Conservation (phyloP, 1,284 basidiomycete species). For the Cryptococcus sp. region DNA sequence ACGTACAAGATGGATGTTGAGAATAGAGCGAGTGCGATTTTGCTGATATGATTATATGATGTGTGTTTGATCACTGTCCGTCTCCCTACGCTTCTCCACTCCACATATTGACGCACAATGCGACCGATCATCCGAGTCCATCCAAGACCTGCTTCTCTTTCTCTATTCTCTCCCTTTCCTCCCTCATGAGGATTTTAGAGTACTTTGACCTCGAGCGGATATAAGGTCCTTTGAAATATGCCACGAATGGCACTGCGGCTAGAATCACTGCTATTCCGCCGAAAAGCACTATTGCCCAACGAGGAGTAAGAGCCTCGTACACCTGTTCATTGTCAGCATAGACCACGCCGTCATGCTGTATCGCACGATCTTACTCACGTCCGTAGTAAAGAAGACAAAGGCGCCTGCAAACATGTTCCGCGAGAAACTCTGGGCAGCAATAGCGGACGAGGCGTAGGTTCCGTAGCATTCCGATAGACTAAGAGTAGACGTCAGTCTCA, state of each 20-base stretch:
- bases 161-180: constrained; percentile 38
- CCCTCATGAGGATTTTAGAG: constrained; percentile 41
- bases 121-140: constrained; percentile 6
- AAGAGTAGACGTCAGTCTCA: background rate
- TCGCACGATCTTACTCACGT: constrained; percentile 8
- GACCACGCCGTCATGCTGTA: background rate
- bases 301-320: constrained; percentile 25
- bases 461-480: constrained; percentile 35
- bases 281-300: constrained; percentile 26
- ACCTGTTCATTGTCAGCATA: constrained; percentile 8
- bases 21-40: too few species aligned
- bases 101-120: background rate
- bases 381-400: constrained; percentile 26
- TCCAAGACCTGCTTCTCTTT: constrained; percentile 24
- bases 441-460: constrained; percentile 25
- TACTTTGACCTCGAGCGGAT: constrained; percentile 42
- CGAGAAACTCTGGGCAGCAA: constrained; percentile 30
- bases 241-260: constrained; percentile 43
- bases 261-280: constrained; percentile 27
- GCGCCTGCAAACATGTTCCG: constrained; percentile 33
- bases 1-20: too few species aligned
- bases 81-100: background rate
- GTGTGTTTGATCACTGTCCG: too few species aligned
- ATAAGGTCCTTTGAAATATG: constrained; percentile 40
- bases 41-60: too few species aligned